These are phyloP conservation scores for Claviceps spartinae DNA, from an alignment of 2,329 filamentous ascomycete species.

Conservation along the genomic window DNA sequence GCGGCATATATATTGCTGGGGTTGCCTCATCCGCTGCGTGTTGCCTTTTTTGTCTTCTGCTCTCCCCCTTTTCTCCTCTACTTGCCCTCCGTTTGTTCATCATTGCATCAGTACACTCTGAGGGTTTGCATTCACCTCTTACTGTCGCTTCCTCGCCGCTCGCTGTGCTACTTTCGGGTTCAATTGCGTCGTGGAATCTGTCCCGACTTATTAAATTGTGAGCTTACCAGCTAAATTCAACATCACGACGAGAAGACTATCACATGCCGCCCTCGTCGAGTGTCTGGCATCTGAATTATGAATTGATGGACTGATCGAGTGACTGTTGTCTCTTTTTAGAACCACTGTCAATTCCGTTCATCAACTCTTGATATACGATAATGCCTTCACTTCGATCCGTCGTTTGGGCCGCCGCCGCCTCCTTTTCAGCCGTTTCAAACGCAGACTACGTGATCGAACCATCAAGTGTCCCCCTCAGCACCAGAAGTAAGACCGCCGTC, in stretches of 20 bases:
- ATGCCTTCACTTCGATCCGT: conserved; percentile 44
- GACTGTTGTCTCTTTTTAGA: too few species aligned
- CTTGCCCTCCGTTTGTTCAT: background rate
- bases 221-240: background rate
- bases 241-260: background rate
- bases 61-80: background rate
- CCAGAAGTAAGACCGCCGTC: conserved; percentile 32
- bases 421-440: conserved; percentile 35
- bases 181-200: background rate
- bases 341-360: too few species aligned
- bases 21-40: background rate
- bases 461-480: conserved; percentile 36
- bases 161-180: background rate
- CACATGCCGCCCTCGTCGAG: background rate
- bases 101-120: background rate
- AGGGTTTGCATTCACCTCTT: background rate
- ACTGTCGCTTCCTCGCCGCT: background rate
- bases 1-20: background rate
- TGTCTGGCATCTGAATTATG: too few species aligned
- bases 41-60: background rate
- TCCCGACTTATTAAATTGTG: background rate
- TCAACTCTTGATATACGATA: conserved; percentile 7
- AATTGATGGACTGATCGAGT: too few species aligned
- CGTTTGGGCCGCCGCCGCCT: conserved; percentile 37
- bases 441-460: conserved; percentile 51